phyloP scores from a whole-genome alignment of 2,329 filamentous ascomycete genomes.

The Paecilomyces sp. region DNA sequence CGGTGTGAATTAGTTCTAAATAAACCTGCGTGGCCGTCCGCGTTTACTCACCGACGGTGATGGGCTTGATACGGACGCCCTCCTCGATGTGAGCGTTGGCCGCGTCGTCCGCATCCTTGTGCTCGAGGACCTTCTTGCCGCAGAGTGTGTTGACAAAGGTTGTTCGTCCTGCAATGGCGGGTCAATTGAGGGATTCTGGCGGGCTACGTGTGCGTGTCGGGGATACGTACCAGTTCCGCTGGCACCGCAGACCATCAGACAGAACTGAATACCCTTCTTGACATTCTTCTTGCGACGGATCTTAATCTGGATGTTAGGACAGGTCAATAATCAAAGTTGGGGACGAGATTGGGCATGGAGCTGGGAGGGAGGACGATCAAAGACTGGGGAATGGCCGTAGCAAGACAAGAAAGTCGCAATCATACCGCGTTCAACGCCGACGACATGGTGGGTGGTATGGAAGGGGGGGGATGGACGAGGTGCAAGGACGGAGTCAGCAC shows the following conservation, averaged over 20 bases:
- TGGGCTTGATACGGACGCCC: slow-evolving; percentile 95
- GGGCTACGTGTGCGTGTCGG: slow-evolving; percentile 2
- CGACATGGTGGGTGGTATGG: slow-evolving; percentile 38
- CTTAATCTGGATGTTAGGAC: slow-evolving; percentile 59
- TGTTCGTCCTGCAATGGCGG: slow-evolving; percentile 63
- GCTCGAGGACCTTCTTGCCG: slow-evolving; percentile 80
- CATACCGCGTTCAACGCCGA: slow-evolving; percentile 49
- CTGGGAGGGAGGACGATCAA: slow-evolving; percentile 12
- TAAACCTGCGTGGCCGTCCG: neutral
- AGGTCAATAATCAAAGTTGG: neutral
- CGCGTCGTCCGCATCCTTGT: slow-evolving; percentile 91
- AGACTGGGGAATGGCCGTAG: slow-evolving; percentile 15
- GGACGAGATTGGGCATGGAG: slow-evolving; percentile 4
- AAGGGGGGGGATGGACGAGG: neutral
- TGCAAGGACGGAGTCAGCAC: neutral
- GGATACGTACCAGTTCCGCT: slow-evolving; percentile 79
- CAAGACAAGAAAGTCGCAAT: slow-evolving; percentile 16
- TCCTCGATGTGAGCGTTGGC: slow-evolving; percentile 86
- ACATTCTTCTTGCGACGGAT: slow-evolving; percentile 99
- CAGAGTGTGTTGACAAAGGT: slow-evolving; percentile 99
- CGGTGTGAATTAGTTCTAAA: slow-evolving; percentile 9
- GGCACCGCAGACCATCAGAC: slow-evolving; percentile 98
- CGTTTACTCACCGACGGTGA: slow-evolving; percentile 78
- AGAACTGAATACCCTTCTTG: slow-evolving; percentile 99
- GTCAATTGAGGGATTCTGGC: neutral